Evolutionary conservation across 768 basidiomycete species (phyloP).

Genomic region (Boletus patriciae): DNA sequence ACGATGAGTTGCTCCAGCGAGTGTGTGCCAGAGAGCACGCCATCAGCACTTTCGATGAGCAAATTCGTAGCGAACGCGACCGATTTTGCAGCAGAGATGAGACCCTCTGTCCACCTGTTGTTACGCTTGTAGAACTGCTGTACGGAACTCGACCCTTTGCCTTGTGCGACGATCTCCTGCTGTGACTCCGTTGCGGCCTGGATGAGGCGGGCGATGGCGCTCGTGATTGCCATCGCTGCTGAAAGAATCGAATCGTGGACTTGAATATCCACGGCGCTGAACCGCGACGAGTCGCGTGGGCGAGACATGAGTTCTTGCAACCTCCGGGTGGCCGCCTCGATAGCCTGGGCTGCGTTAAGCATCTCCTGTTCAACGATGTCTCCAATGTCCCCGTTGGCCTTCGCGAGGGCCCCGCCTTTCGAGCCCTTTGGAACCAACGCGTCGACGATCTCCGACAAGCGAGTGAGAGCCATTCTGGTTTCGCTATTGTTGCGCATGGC

Average conservation of each 20-base stretch:
- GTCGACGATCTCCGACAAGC: constrained; percentile 87
- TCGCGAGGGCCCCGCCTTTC: constrained; percentile 64
- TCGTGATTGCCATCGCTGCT: constrained; percentile 93
- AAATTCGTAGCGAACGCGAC: constrained; percentile 96
- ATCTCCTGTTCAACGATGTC: constrained; percentile 97
- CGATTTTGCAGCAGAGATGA: constrained; percentile 96
- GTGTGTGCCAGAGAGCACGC: constrained; percentile 94
- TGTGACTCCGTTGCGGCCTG: constrained; percentile 97
- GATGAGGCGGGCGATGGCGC: constrained; percentile 91
- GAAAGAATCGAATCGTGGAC: constrained; percentile 97
- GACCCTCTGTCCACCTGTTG: constrained; percentile 99
- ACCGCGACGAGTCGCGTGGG: constrained; percentile 83
- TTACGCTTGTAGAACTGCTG: constrained; percentile 99
- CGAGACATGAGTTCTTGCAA: constrained; percentile 90
- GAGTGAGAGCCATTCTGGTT: constrained; percentile 74
- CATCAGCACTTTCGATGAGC: constrained; percentile 96
- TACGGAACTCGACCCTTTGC: constrained; percentile 85
- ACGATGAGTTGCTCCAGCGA: constrained; percentile 98
- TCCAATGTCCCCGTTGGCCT: constrained; percentile 89
- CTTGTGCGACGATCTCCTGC: constrained; percentile 95
- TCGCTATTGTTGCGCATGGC: constrained; percentile 90
- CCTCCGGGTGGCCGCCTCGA: constrained; percentile 88
- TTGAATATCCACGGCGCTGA: constrained; percentile 89
- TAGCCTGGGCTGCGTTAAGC: constrained; percentile 88
- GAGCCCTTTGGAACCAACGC: constrained; percentile 80